Base-by-base conservation (phyloP, 2,329 filamentous ascomycete species). In the Cytospora piceae region DNA sequence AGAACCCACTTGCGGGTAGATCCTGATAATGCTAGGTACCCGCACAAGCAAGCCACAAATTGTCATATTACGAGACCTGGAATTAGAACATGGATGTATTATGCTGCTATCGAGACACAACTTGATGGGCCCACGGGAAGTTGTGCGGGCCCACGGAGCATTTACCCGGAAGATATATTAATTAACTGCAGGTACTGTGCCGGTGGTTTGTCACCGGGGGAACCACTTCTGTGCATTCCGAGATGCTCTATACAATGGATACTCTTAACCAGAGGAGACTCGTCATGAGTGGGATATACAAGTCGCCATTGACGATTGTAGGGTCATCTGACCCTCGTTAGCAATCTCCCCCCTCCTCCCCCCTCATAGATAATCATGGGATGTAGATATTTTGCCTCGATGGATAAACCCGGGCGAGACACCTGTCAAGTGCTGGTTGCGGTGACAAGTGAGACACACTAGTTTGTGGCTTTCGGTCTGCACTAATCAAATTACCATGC, bases 1-100 rank as follows among this genome's bases (percentile, higher is more conserved):
- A 24, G n/a, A 49, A 49, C n/a, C 46, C 46, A 49, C 46, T 24
- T 24, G 46, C 46, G 46, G 46, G 46, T 49, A 49, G 46, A 49
- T 24, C 46, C 46, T 24, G n/a, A 49, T 49, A 22, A 12, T n/a
- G 20, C 39, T 42, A n/a, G n/a, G 11, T 49, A 49, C 46, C 46
- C 46, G 46, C n/a, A 24, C 8, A 22, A 12, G 46, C n/a, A 49
- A 49, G 46, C 46, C 46, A 49, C 46, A 22, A 49, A 22, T 24
- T 24, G 8, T 49, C 22, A 49, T 49, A 24, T 49, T 20, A 49
- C 46, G 46, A 49, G n/a, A 49, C 11, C n/a, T 22, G n/a, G 12
- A 49, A 49, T 20, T 4, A 3, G n/a, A 1, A 24, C n/a, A 14
- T 49, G n/a, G n/a, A 49, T n/a, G 46, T 49, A 24, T 42, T 15